Base-by-base conservation (phyloP, 805 yeast species). In the Cyberlindnera subsufficiens region DNA sequence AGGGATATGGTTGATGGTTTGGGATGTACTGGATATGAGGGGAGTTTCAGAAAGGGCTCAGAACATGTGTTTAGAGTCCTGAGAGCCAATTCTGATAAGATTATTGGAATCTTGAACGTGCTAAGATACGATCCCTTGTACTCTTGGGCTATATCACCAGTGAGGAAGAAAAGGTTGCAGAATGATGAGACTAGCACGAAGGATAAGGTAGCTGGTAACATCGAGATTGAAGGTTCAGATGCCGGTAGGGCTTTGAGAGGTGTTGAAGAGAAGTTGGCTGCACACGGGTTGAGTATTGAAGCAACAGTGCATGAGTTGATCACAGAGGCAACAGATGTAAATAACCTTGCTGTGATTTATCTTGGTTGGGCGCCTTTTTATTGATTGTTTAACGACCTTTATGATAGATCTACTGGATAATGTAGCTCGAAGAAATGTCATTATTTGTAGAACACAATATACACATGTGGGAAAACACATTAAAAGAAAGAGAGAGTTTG, bases 101-200 rank as follows among this genome's bases (percentile, higher is more conserved):
- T 95, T 25, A 63, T 82, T 60, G 82, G 93, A 27, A 86, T 93
- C 29, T 65, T 93, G 42, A 91, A 90, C 54, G 95, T 91, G 5
- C 64, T 93, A 49, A 72, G 82, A 53, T 88, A 93, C 74, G 99
- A 93, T 69, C 97, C 99, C 0, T 70, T 93, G 42, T 90, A 91
- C 56, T 75, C 87, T 1, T 93, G 99, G 98, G 78, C 86, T 0
- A 68, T 89, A 37, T 86, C 96, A 0, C 95, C 95, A 1, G 62
- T 87, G 15, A 61, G 83, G 42, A 74, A 71, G 54, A 72, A 72
- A 49, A 74, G 69, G 48, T 59, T 81, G 15, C 85, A 80, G 52
- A 74, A 67, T 8, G 46, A 41, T 20, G 37, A 36, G 10, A 39
- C 42, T n/a, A 16, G 20, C 27, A 51, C 32, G 20, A 49, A 44